Evolutionary conservation across 2,329 filamentous ascomycete species (phyloP).

Genomic region (Metarhizium brunneum): DNA sequence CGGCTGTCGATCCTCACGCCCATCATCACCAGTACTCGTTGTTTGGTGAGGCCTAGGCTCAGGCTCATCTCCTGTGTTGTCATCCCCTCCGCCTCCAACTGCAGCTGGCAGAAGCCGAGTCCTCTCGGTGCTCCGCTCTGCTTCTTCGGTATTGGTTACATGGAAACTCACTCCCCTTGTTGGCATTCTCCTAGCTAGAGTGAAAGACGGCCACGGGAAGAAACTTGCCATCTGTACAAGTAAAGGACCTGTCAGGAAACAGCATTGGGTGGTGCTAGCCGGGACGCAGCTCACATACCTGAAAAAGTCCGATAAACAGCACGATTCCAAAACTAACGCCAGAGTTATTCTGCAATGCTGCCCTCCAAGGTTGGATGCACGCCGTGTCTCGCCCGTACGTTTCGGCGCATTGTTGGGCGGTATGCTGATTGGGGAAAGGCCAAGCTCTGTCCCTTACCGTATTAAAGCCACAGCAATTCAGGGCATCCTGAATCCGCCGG

Average conservation of each 20-base stretch:
- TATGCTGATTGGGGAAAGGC: constrained; percentile 37
- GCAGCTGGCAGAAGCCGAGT: neutral
- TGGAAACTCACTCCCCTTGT: neutral
- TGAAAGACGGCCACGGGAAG: neutral
- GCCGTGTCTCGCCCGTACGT: constrained; percentile 31
- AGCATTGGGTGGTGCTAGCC: neutral
- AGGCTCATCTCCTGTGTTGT: neutral
- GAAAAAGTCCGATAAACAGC: constrained; percentile 37
- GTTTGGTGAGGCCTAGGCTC: neutral
- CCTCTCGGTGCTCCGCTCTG: neutral
- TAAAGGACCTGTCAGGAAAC: neutral
- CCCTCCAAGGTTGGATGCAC: constrained; percentile 42
- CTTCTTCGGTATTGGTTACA: neutral
- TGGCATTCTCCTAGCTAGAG: neutral
- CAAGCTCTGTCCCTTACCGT: constrained; percentile 45
- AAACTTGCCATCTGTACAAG: neutral
- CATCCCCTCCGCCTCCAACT: neutral
- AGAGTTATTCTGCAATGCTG: constrained; percentile 23
- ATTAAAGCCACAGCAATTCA: constrained; percentile 54
- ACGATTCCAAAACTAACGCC: constrained; percentile 37
- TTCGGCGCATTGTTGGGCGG: constrained; percentile 28
- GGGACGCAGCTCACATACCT: constrained; percentile 22
- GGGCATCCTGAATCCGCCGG: constrained; percentile 48
- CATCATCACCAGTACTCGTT: neutral
- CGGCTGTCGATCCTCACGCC: neutral